phyloP scores from a whole-genome alignment of 2,329 filamentous ascomycete species.

The Apiospora sp. region DNA sequence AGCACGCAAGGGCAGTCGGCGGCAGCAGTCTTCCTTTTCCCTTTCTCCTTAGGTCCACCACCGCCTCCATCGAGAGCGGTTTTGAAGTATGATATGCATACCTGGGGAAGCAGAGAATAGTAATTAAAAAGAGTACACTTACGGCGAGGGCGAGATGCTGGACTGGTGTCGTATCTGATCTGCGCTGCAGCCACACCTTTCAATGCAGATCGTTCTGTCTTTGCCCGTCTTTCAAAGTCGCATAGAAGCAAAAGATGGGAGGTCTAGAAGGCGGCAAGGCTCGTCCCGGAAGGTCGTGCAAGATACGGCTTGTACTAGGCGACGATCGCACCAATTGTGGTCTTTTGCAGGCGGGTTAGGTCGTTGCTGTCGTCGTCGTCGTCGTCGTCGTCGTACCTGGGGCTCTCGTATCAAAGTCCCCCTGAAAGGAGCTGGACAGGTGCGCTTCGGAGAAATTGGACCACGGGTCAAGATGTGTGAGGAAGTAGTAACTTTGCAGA shows the following conservation, averaged over 20 bases:
- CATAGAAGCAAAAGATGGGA: neutral
- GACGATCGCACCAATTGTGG: neutral
- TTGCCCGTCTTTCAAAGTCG: neutral
- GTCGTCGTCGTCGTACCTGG: neutral
- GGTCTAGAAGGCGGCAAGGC: conserved; percentile 10
- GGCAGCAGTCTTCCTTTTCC: neutral
- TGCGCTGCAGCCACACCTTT: conserved; percentile 7
- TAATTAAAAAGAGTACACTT: neutral
- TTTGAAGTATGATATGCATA: neutral
- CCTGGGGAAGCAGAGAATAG: neutral
- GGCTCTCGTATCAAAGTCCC: neutral
- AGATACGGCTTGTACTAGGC: conserved; percentile 1
- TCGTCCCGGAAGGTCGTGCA: neutral
- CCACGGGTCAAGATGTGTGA: neutral
- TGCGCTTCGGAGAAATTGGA: neutral
- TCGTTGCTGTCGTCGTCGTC: neutral
- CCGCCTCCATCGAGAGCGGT: neutral
- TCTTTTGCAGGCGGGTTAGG: neutral
- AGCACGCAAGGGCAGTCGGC: neutral
- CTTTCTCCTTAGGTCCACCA: neutral
- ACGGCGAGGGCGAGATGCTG: conserved; percentile 11
- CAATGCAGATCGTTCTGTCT: conserved; percentile 7
- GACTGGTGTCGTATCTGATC: neutral
- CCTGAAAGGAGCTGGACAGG: neutral
- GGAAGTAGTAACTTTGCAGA: neutral